Percentiles rank a stretch among this genome's conserved stretches.
Conservation (phyloP, 164 flowering plant species). For the Nelumbo lutea region DNA sequence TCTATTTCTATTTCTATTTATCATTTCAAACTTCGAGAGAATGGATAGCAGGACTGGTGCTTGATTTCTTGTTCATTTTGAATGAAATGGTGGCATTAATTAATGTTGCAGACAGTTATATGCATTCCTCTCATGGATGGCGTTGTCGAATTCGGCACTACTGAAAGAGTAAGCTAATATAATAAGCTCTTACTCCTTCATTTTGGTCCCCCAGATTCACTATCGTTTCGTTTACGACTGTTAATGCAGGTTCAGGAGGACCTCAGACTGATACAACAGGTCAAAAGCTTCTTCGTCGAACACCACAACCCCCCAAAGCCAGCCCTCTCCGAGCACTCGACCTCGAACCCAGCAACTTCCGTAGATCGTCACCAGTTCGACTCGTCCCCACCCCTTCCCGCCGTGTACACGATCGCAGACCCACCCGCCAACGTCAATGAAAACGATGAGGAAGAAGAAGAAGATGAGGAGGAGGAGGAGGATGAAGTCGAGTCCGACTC, state of each 20-base stretch:
- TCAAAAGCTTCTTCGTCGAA: constrained; percentile 59
- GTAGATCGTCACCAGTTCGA: constrained; percentile 35
- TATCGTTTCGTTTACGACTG: no score
- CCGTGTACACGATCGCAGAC: constrained; percentile 20
- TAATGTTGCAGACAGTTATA: constrained; percentile 57
- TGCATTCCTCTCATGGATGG: constrained; percentile 88
- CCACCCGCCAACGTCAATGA: constrained; percentile 22
- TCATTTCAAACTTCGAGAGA: not conserved
- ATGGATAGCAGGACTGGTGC: not conserved
- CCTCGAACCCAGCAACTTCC: constrained; percentile 65
- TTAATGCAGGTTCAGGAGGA: constrained; percentile 66
- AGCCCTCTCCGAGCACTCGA: constrained; percentile 87
- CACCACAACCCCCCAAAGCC: constrained; percentile 49
- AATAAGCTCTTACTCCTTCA: no score
- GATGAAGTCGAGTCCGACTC: constrained; percentile 45
- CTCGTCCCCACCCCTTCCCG: constrained; percentile 23
- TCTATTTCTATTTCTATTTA: not conserved
- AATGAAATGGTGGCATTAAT: not conserved
- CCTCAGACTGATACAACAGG: constrained; percentile 42
- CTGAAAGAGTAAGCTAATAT: constrained; percentile 45
- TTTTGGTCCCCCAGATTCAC: no score
- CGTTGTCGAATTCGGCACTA: constrained; percentile 77
- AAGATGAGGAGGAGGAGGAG: constrained; percentile 45
- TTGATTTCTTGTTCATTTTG: not conserved
- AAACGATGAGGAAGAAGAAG: constrained; percentile 41